Evolutionary conservation across 768 basidiomycete genomes (phyloP).

Genomic region (Panaeolus papilionaceus): DNA sequence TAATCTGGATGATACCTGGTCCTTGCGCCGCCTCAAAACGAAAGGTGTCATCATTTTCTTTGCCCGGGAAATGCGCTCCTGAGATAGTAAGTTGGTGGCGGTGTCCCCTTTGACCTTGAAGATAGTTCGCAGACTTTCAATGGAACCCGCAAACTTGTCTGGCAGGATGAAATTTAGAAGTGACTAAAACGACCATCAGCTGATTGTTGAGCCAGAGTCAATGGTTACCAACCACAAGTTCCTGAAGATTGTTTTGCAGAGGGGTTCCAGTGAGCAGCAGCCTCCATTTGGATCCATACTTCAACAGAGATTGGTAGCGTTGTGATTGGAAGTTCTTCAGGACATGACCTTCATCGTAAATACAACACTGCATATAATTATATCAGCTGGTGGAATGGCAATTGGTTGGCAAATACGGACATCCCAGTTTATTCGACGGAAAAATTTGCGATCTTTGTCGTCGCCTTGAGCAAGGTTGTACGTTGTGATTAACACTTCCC

Average conservation of each 20-base stretch:
- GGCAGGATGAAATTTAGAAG: slow-evolving; percentile 98
- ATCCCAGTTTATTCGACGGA: slow-evolving; percentile 90
- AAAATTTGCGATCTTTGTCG: slow-evolving; percentile 91
- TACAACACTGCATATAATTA: slow-evolving; percentile 67
- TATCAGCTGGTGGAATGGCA: slow-evolving; percentile 19
- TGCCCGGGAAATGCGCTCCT: slow-evolving; percentile 91
- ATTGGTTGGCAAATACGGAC: slow-evolving; percentile 53
- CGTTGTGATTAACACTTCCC: slow-evolving; percentile 96
- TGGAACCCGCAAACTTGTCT: slow-evolving; percentile 79
- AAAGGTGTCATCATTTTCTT: slow-evolving; percentile 99
- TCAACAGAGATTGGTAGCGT: slow-evolving; percentile 88
- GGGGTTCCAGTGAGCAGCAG: slow-evolving; percentile 95
- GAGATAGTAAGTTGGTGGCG: slow-evolving; percentile 85
- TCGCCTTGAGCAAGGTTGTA: slow-evolving; percentile 95
- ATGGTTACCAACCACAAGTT: slow-evolving; percentile 73
- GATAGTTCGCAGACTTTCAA: slow-evolving; percentile 86
- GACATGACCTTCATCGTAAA: slow-evolving; percentile 97
- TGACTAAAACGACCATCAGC: slow-evolving; percentile 59
- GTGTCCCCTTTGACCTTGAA: slow-evolving; percentile 98
- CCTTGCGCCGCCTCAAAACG: slow-evolving; percentile 95
- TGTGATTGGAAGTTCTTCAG: slow-evolving; percentile 99
- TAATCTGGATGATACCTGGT: slow-evolving; percentile 59
- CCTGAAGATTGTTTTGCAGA: slow-evolving; percentile 89
- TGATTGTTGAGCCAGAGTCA: neutral
- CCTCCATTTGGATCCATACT: slow-evolving; percentile 88